These are phyloP conservation scores for Solanum sejunctum DNA, from an alignment of 257 asterid genomes.

Conservation along the genomic window DNA sequence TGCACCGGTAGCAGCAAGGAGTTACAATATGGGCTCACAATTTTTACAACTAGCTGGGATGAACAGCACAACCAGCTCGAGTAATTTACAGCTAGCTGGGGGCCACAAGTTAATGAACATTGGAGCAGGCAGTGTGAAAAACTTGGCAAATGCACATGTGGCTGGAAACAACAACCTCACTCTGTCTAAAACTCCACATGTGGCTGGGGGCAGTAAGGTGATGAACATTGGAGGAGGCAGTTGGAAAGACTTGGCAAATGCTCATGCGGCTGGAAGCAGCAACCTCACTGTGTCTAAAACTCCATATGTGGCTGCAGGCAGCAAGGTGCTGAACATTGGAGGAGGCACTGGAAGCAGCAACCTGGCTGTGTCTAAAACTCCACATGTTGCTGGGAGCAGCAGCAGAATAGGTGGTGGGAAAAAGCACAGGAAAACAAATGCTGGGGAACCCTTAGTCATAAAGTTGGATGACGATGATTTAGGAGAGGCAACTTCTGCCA, in stretches of 20 bases:
- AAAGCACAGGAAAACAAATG: background rate
- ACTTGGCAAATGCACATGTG: background rate
- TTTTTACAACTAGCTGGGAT: background rate
- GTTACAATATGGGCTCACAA: background rate
- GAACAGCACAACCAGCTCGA: background rate
- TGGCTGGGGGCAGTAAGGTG: background rate
- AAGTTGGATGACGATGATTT: background rate
- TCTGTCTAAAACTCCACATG: background rate
- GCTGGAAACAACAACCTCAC: background rate
- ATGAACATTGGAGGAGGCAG: background rate
- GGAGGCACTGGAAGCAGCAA: background rate
- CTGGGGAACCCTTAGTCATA: background rate
- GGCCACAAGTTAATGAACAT: background rate
- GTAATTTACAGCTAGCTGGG: background rate
- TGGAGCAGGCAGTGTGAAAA: background rate
- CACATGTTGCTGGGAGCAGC: background rate
- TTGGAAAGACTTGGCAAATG: background rate
- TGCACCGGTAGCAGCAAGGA: background rate
- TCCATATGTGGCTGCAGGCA: background rate
- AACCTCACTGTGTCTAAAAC: background rate
- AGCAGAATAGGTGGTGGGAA: background rate
- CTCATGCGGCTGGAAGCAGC: background rate
- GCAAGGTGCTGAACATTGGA: background rate
- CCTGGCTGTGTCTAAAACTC: background rate
- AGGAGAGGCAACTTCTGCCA: background rate